These are phyloP conservation scores for Paecilomyces dactylethromorphus DNA, from an alignment of 2,329 filamentous ascomycete genomes.

Conservation along the genomic window DNA sequence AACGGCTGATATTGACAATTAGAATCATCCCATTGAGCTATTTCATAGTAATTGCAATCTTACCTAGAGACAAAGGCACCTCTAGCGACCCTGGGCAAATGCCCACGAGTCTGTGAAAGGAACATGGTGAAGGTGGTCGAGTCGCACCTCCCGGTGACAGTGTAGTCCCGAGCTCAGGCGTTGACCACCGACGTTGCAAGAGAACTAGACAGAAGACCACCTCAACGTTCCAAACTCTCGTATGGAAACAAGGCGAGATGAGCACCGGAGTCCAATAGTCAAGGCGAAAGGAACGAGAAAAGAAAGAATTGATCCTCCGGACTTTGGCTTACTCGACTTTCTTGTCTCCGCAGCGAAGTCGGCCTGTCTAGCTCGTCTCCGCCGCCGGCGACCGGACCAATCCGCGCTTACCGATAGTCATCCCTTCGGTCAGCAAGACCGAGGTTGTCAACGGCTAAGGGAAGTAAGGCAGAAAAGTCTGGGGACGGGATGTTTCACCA, in stretches of 20 bases:
- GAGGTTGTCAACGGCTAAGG: not conserved
- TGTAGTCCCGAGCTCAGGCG: not conserved
- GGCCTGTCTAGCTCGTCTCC: not conserved
- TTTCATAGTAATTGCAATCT: constrained; percentile 6
- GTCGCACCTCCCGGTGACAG: not conserved
- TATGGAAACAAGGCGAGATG: not conserved
- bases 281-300: not conserved
- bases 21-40: constrained; percentile 3
- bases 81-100: constrained; percentile 21
- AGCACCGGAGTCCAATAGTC: not conserved
- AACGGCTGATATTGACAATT: constrained; percentile 17
- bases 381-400: not conserved
- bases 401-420: constrained; percentile 1
- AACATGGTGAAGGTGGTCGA: constrained; percentile 14
- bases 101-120: constrained; percentile 22
- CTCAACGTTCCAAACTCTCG: not conserved
- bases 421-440: not conserved
- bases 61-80: constrained; percentile 9
- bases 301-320: not conserved
- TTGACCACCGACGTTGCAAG: not conserved
- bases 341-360: constrained; percentile 2
- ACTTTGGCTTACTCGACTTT: not conserved
- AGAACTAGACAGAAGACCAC: not conserved
- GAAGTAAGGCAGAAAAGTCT: not conserved
- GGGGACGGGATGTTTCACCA: too few relatives aligned